A percentile compares a stretch with the other conserved stretches of the same genome.
Evolutionary conservation across 192 early-diverging fungal genomes (phyloP).

Genomic region (Coemansia sp.): DNA sequence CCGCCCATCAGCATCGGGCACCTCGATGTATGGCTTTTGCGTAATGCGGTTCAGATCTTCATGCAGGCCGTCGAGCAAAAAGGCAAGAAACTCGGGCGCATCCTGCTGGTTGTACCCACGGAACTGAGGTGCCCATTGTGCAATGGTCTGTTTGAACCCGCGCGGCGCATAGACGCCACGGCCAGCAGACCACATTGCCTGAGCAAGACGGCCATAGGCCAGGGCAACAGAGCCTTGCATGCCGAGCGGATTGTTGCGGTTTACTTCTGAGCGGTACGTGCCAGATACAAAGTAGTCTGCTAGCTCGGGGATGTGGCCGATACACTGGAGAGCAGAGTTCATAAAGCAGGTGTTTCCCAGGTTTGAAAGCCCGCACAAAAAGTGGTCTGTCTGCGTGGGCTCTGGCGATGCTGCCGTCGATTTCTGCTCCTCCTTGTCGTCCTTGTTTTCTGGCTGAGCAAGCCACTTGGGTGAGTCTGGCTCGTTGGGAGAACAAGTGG

Average conservation of each 20-base stretch:
- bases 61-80: conserved; percentile 80
- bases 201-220: conserved; percentile 65
- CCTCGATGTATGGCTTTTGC: conserved; percentile 77
- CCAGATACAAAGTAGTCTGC: conserved; percentile 63
- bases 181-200: conserved; percentile 63
- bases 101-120: conserved; percentile 81
- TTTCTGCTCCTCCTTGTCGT: too few relatives aligned
- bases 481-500: not conserved
- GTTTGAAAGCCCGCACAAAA: conserved; percentile 71
- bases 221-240: conserved; percentile 72
- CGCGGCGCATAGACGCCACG: conserved; percentile 65
- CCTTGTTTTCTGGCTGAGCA: too few relatives aligned
- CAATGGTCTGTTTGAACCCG: conserved; percentile 70
- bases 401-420: not conserved
- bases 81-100: conserved; percentile 81
- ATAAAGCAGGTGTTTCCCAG: conserved; percentile 93
- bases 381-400: conserved; percentile 20
- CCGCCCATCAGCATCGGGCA: conserved; percentile 69
- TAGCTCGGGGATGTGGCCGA: conserved; percentile 72
- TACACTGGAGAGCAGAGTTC: conserved; percentile 90
- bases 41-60: conserved; percentile 83
- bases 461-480: not conserved
- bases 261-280: conserved; percentile 63
- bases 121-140: conserved; percentile 54
- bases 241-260: conserved; percentile 70